Evolutionary conservation across 768 basidiomycete species (phyloP).

Genomic region (Pisolithus marmoratus): DNA sequence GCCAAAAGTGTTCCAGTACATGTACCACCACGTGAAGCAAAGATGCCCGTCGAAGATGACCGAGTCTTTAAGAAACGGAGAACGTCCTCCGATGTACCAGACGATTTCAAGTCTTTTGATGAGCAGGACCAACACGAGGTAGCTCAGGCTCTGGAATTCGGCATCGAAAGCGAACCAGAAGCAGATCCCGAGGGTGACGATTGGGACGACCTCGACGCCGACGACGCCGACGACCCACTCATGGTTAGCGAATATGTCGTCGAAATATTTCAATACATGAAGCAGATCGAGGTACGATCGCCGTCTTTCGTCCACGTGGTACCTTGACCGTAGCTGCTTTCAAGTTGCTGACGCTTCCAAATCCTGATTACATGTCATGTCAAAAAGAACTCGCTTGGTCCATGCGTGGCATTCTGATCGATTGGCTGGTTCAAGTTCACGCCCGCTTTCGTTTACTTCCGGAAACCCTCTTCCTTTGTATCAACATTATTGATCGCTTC

Average conservation of each 20-base stretch:
- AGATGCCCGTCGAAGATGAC: slow-evolving; percentile 50
- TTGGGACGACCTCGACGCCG: slow-evolving; percentile 92
- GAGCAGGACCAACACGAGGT: slow-evolving; percentile 24
- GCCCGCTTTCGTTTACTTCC: slow-evolving; percentile 78
- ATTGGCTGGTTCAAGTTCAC: slow-evolving; percentile 94
- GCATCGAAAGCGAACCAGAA: slow-evolving; percentile 46
- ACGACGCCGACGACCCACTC: slow-evolving; percentile 88
- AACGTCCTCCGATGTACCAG: slow-evolving; percentile 61
- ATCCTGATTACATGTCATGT: slow-evolving; percentile 76
- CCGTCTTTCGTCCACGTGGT: background rate
- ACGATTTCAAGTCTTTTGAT: slow-evolving; percentile 38
- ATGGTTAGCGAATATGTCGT: slow-evolving; percentile 97
- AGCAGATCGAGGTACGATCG: slow-evolving; percentile 65
- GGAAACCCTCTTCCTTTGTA: slow-evolving; percentile 86
- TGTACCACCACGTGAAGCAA: slow-evolving; percentile 27
- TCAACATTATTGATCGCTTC: slow-evolving; percentile 82
- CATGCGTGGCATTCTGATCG: slow-evolving; percentile 83
- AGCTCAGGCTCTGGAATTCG: slow-evolving; percentile 38
- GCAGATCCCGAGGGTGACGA: slow-evolving; percentile 57
- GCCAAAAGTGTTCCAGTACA: slow-evolving; percentile 2
- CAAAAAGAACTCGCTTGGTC: slow-evolving; percentile 86
- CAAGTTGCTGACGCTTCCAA: slow-evolving; percentile 74
- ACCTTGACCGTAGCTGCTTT: slow-evolving; percentile 3
- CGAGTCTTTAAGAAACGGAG: slow-evolving; percentile 71
- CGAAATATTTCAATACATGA: slow-evolving; percentile 92